These are phyloP conservation scores for Deuterostichococcus epilithicus DNA, from an alignment of 139 green algal species.

Conservation along the genomic window DNA sequence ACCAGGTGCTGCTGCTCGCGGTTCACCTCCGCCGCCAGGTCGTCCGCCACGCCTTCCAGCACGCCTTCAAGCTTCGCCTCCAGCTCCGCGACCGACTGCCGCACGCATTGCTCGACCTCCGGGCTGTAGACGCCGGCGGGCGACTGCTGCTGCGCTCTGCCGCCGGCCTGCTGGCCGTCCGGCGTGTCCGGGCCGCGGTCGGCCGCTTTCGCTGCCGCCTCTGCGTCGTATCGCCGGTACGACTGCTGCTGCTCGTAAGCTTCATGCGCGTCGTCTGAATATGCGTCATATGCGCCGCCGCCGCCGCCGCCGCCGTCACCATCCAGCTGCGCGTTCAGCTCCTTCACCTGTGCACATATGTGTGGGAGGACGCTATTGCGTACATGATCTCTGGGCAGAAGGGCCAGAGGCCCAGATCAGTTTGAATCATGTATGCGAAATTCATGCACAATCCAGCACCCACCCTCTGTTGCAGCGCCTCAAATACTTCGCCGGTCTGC, in stretches of 20 bases:
- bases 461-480: neutral
- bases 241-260: neutral
- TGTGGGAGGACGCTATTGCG: neutral
- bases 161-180: neutral
- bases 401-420: neutral
- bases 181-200: neutral
- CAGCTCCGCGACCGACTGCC: constrained; percentile 8
- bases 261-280: neutral
- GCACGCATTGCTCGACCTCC: constrained; percentile 8
- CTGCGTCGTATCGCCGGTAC: neutral
- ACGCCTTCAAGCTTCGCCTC: constrained; percentile 15
- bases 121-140: neutral
- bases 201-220: no score
- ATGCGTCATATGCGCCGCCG: neutral
- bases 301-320: neutral
- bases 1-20: constrained; percentile 31
- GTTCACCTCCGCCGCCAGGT: constrained; percentile 23
- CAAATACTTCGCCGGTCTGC: neutral
- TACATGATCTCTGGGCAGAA: neutral
- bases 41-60: constrained; percentile 25
- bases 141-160: neutral
- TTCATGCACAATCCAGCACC: neutral
- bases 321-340: neutral
- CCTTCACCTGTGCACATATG: neutral
- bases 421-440: neutral